A percentile compares a stretch with the other conserved stretches of the same genome.
phyloP scores from a whole-genome alignment of 805 yeast genomes.

The Myxozyma geophila region DNA sequence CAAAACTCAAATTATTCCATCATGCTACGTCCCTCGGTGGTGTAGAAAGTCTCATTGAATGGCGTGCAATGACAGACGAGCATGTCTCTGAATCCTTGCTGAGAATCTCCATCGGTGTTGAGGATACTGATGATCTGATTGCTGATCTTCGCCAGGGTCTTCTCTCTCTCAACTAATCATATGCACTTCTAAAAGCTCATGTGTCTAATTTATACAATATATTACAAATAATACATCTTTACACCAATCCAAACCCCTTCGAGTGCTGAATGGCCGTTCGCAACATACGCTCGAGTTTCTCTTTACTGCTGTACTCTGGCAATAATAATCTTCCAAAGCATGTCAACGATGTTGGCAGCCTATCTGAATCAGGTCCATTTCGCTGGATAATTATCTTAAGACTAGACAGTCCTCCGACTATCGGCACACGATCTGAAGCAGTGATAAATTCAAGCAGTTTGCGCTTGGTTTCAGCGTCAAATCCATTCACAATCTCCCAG shows the following conservation, averaged over 20 bases:
- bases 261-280: conserved; percentile 40
- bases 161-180: not conserved
- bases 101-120: conserved; percentile 81
- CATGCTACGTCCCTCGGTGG: conserved; percentile 96
- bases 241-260: conserved; percentile 43
- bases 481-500: conserved; percentile 54
- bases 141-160: conserved; percentile 55
- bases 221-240: not conserved
- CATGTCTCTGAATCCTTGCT: conserved; percentile 60
- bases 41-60: conserved; percentile 85
- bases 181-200: not conserved
- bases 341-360: conserved; percentile 58
- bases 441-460: conserved; percentile 56
- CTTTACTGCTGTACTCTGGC: conserved; percentile 52
- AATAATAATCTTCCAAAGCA: conserved; percentile 55
- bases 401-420: conserved; percentile 49
- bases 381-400: conserved; percentile 53
- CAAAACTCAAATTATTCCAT: conserved; percentile 68
- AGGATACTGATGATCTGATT: conserved; percentile 75
- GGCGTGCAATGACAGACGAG: conserved; percentile 79
- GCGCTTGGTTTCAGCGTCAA: conserved; percentile 48
- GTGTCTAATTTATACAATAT: not conserved
- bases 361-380: conserved; percentile 47
- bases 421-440: conserved; percentile 55
- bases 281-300: conserved; percentile 38